A percentile compares a stretch with the other conserved stretches of the same genome.
Evolutionary conservation across 2,329 filamentous ascomycete genomes (phyloP).

Genomic region (Alternaria burnsii): DNA sequence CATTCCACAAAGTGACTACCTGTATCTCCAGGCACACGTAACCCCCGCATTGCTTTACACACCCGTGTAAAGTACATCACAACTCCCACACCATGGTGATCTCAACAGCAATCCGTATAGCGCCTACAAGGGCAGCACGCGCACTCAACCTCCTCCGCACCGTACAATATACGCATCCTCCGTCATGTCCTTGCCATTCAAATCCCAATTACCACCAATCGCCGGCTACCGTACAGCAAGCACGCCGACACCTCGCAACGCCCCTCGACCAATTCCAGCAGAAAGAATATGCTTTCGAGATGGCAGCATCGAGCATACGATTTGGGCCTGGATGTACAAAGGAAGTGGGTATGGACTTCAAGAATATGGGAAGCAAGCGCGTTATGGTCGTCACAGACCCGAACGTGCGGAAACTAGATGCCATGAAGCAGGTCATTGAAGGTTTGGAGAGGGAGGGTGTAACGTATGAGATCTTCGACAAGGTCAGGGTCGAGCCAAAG

Average conservation of each 20-base stretch:
- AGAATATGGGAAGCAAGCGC: conserved; percentile 84
- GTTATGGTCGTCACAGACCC: conserved; percentile 92
- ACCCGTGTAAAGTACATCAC: too few relatives aligned
- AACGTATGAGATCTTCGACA: conserved; percentile 80
- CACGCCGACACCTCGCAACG: conserved; percentile 73
- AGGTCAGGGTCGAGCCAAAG: conserved; percentile 88
- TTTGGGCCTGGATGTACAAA: conserved; percentile 93
- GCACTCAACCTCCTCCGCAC: conserved; percentile 81
- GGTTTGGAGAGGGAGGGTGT: conserved; percentile 81
- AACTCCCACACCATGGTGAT: conserved; percentile 24
- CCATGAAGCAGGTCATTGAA: conserved; percentile 89
- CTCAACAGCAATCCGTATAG: conserved; percentile 40
- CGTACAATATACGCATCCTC: conserved; percentile 89
- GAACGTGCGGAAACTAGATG: conserved; percentile 81
- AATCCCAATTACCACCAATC: conserved; percentile 77
- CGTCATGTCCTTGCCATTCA: conserved; percentile 93
- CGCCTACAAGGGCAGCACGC: conserved; percentile 61
- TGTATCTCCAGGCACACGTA: too few relatives aligned
- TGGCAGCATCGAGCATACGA: conserved; percentile 93
- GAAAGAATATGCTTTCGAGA: conserved; percentile 98
- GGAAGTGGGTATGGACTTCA: conserved; percentile 97
- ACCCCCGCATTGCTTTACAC: too few relatives aligned
- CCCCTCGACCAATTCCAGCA: conserved; percentile 74
- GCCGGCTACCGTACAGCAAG: conserved; percentile 57
- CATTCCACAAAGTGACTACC: too few relatives aligned